These are phyloP conservation scores for Fusarium xylarioides DNA, from an alignment of 2,329 filamentous ascomycete genomes.

Conservation along the genomic window DNA sequence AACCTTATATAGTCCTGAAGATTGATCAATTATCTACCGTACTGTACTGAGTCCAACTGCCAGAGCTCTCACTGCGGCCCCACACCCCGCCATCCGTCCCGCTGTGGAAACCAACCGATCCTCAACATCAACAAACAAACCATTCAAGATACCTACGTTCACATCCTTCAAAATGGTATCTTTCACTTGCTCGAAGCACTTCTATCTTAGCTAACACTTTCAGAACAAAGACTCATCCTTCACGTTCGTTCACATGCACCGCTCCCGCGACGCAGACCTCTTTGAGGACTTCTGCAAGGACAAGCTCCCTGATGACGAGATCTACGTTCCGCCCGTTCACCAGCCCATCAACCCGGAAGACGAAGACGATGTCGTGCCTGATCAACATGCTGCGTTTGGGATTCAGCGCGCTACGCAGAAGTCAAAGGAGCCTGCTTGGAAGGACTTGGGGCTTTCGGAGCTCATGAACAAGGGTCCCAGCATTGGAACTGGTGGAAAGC, in stretches of 20 bases:
- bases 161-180: slow-evolving; percentile 14
- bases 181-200: no score
- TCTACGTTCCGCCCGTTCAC: slow-evolving; percentile 81
- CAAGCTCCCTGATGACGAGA: slow-evolving; percentile 77
- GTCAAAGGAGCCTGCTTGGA: slow-evolving; percentile 77
- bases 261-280: slow-evolving; percentile 76
- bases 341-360: slow-evolving; percentile 88
- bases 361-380: slow-evolving; percentile 87
- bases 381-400: slow-evolving; percentile 88
- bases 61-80: slow-evolving; percentile 6
- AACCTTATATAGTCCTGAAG: background rate
- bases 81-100: slow-evolving; percentile 27
- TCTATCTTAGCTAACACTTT: background rate
- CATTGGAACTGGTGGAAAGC: slow-evolving; percentile 34
- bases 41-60: background rate
- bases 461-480: slow-evolving; percentile 72
- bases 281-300: slow-evolving; percentile 81
- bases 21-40: background rate
- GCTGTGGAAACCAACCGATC: slow-evolving; percentile 5
- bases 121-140: slow-evolving; percentile 27
- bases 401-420: slow-evolving; percentile 83
- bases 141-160: background rate
- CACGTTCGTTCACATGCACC: slow-evolving; percentile 80
- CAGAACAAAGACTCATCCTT: slow-evolving; percentile 79
- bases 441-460: slow-evolving; percentile 76